Evolutionary conservation across 2,329 filamentous ascomycete genomes (phyloP).

Genomic region (Grosmannia huntii): DNA sequence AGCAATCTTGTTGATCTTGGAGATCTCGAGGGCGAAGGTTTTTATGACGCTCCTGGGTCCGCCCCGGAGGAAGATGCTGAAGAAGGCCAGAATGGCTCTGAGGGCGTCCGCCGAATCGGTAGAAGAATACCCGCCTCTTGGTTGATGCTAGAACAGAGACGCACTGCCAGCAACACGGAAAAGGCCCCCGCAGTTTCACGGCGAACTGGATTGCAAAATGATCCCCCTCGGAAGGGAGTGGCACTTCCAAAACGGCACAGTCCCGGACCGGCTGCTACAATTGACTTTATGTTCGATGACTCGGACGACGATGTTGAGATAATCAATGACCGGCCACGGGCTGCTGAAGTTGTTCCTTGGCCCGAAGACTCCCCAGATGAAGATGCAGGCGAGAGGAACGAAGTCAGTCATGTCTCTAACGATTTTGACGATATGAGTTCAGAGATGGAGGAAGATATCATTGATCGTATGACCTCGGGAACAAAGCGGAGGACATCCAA

Average conservation of each 20-base stretch:
- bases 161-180: slow-evolving; percentile 11
- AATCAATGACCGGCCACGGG: neutral
- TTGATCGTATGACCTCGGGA: slow-evolving; percentile 37
- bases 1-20: neutral
- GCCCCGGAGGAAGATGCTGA: slow-evolving; percentile 1
- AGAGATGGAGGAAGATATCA: slow-evolving; percentile 35
- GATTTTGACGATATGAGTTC: slow-evolving; percentile 33
- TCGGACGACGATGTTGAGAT: slow-evolving; percentile 20
- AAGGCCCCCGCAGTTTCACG: slow-evolving; percentile 14
- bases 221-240: slow-evolving; percentile 31
- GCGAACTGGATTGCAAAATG: slow-evolving; percentile 21
- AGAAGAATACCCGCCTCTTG: slow-evolving; percentile 52
- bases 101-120: slow-evolving; percentile 25
- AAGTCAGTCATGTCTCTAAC: slow-evolving; percentile 2
- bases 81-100: slow-evolving; percentile 27
- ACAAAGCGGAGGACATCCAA: slow-evolving; percentile 25
- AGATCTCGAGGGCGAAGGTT: neutral
- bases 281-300: slow-evolving; percentile 31
- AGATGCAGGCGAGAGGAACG: slow-evolving; percentile 1
- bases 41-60: neutral
- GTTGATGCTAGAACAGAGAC: slow-evolving; percentile 46
- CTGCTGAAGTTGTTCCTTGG: neutral
- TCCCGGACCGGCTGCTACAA: slow-evolving; percentile 14
- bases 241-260: slow-evolving; percentile 29
- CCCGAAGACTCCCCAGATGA: slow-evolving; percentile 3